Conservation (phyloP, 2,329 filamentous ascomycete species). For the Rutstroemia sp. region DNA sequence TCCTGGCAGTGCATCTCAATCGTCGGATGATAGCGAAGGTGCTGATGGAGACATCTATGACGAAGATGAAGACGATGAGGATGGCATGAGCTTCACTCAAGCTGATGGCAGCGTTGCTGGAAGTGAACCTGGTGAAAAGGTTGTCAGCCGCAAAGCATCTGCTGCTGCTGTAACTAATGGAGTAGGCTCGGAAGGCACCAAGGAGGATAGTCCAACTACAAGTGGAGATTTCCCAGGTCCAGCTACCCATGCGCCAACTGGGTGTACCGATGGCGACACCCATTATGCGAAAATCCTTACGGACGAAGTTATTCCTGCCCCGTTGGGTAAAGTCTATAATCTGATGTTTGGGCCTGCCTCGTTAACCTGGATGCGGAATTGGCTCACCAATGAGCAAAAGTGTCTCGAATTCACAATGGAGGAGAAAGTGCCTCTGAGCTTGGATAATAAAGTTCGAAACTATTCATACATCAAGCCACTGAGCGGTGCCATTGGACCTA, state of each 20-base stretch:
- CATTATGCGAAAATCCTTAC: conserved; percentile 83
- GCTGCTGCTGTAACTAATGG: conserved; percentile 42
- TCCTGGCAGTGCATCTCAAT: conserved; percentile 45
- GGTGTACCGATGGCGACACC: conserved; percentile 68
- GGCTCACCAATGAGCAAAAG: conserved; percentile 81
- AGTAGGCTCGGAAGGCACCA: conserved; percentile 39
- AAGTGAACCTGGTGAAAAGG: conserved; percentile 54
- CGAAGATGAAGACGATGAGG: conserved; percentile 71
- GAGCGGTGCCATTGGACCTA: conserved; percentile 76
- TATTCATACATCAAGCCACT: conserved; percentile 93
- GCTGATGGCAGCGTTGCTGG: conserved; percentile 36
- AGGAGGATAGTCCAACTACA: conserved; percentile 39
- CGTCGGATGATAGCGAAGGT: conserved; percentile 48
- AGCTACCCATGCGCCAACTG: conserved; percentile 72
- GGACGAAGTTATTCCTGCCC: conserved; percentile 80
- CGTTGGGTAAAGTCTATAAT: conserved; percentile 84
- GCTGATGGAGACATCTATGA: conserved; percentile 66
- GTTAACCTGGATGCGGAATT: conserved; percentile 75
- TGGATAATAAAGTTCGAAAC: conserved; percentile 65
- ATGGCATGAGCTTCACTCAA: conserved; percentile 48
- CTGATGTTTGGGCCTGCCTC: conserved; percentile 80
- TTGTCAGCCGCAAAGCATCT: conserved; percentile 65
- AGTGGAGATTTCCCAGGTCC: conserved; percentile 74
- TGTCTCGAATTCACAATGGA: conserved; percentile 81
- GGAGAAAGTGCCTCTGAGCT: conserved; percentile 60